These are phyloP conservation scores for Pilaira anomala DNA, from an alignment of 192 early-diverging fungal species.

Conservation along the genomic window DNA sequence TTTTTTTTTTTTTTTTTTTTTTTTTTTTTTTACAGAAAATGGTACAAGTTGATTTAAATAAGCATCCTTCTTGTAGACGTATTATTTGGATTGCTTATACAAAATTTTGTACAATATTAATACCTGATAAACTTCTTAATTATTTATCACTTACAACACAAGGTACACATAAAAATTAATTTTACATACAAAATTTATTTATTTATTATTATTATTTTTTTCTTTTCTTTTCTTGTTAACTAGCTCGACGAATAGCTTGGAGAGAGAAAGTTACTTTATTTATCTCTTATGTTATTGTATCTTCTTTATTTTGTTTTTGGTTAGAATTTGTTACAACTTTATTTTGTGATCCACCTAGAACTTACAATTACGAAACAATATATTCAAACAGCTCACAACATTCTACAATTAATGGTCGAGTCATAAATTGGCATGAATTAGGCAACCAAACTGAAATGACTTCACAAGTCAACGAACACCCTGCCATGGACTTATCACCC, in stretches of 20 bases:
- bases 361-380: slow-evolving; percentile 14
- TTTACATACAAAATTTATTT: background rate
- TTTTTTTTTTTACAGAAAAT: too few species aligned
- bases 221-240: background rate
- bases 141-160: background rate
- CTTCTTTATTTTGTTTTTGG: slow-evolving; percentile 31
- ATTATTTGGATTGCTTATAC: slow-evolving; percentile 17
- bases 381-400: slow-evolving; percentile 2
- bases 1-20: slow-evolving; percentile 1
- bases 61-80: slow-evolving; percentile 7
- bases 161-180: background rate
- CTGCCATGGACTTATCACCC: slow-evolving; percentile 32
- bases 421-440: slow-evolving; percentile 24
- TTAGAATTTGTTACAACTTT: slow-evolving; percentile 32
- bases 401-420: slow-evolving; percentile 29
- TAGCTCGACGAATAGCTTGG: slow-evolving; percentile 30
- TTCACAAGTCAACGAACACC: slow-evolving; percentile 20
- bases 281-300: slow-evolving; percentile 11
- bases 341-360: slow-evolving; percentile 35
- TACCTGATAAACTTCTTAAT: slow-evolving; percentile 7
- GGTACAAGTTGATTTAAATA: too few species aligned
- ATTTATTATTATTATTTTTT: background rate
- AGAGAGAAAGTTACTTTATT: slow-evolving; percentile 36
- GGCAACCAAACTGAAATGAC: slow-evolving; percentile 17
- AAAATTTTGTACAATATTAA: slow-evolving; percentile 14